Percentiles rank a stretch among this genome's conserved stretches.
Conservation (phyloP, 2,329 filamentous ascomycete genomes). For the Microsporum canis region DNA sequence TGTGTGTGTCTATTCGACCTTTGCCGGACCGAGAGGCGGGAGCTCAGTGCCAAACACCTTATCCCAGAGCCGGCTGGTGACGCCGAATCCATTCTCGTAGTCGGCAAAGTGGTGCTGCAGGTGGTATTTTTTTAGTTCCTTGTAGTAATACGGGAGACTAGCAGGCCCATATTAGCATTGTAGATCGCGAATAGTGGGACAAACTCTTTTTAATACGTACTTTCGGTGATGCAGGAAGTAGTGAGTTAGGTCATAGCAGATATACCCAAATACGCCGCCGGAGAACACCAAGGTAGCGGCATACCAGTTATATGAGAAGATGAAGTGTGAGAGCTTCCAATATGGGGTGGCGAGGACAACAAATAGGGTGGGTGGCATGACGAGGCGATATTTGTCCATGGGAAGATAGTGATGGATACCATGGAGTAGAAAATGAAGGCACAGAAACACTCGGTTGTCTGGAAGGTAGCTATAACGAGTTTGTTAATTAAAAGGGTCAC, state of each 20-base stretch:
- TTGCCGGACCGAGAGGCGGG: constrained; percentile 27
- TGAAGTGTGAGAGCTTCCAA: constrained; percentile 73
- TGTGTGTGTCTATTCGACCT: constrained; percentile 24
- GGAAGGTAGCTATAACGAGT: constrained; percentile 58
- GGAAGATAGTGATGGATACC: constrained; percentile 96
- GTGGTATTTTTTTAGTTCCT: constrained; percentile 91
- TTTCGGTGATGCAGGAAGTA: constrained; percentile 97
- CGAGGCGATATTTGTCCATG: constrained; percentile 96
- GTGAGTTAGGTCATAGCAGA: constrained; percentile 94
- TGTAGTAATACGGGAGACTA: constrained; percentile 76
- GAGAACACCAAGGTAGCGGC: constrained; percentile 67
- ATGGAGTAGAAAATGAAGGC: constrained; percentile 83
- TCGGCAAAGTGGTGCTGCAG: constrained; percentile 95
- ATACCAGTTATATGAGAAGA: constrained; percentile 81
- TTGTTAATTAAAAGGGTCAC: constrained; percentile 13
- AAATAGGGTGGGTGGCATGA: constrained; percentile 92
- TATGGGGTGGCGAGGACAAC: constrained; percentile 73
- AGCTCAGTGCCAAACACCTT: constrained; percentile 82
- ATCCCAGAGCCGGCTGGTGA: constrained; percentile 96
- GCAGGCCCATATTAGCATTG: constrained; percentile 9
- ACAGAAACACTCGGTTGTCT: constrained; percentile 79
- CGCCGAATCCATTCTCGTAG: constrained; percentile 93
- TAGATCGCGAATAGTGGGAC: background rate
- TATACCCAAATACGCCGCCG: constrained; percentile 88
- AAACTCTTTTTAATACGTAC: constrained; percentile 33